These are phyloP conservation scores for Lomentospora prolificans DNA, from an alignment of 2,329 filamentous ascomycete species.

Conservation along the genomic window DNA sequence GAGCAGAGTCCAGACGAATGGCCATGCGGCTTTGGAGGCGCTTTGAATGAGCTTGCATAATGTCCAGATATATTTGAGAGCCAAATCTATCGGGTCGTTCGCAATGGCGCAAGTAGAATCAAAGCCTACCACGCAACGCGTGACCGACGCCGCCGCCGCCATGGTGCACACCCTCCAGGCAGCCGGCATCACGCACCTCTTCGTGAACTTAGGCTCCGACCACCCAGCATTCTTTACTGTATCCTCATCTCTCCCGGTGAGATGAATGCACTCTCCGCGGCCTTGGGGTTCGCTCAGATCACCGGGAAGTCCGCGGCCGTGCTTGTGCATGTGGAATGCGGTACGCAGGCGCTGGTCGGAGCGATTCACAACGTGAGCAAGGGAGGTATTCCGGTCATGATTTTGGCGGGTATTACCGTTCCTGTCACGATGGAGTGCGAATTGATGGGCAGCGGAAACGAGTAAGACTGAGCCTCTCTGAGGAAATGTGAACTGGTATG, in stretches of 20 bases:
- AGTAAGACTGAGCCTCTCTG: slow-evolving; percentile 15
- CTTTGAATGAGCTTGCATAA: too few relatives aligned
- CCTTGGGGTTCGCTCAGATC: slow-evolving; percentile 19
- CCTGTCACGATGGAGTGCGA: slow-evolving; percentile 34
- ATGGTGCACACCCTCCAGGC: slow-evolving; percentile 60
- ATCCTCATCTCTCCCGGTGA: slow-evolving; percentile 22
- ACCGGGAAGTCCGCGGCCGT: slow-evolving; percentile 16
- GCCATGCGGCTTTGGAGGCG: too few relatives aligned
- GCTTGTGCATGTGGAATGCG: slow-evolving; percentile 20
- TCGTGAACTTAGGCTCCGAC: slow-evolving; percentile 44
- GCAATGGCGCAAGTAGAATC: too few relatives aligned
- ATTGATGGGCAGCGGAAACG: slow-evolving; percentile 27
- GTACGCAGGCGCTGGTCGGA: slow-evolving; percentile 17
- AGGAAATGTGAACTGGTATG: neutral
- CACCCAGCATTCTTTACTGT: slow-evolving; percentile 23
- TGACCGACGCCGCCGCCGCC: slow-evolving; percentile 6
- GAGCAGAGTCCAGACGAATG: too few relatives aligned
- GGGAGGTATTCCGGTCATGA: slow-evolving; percentile 22
- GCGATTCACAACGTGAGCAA: slow-evolving; percentile 20
- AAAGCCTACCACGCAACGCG: neutral
- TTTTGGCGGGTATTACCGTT: slow-evolving; percentile 33
- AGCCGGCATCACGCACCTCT: slow-evolving; percentile 38
- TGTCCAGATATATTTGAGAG: too few relatives aligned
- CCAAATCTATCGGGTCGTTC: too few relatives aligned
- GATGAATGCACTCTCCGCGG: slow-evolving; percentile 18